Evolutionary conservation across 2,329 filamentous ascomycete species (phyloP).

Genomic region (Bisporella sp.): DNA sequence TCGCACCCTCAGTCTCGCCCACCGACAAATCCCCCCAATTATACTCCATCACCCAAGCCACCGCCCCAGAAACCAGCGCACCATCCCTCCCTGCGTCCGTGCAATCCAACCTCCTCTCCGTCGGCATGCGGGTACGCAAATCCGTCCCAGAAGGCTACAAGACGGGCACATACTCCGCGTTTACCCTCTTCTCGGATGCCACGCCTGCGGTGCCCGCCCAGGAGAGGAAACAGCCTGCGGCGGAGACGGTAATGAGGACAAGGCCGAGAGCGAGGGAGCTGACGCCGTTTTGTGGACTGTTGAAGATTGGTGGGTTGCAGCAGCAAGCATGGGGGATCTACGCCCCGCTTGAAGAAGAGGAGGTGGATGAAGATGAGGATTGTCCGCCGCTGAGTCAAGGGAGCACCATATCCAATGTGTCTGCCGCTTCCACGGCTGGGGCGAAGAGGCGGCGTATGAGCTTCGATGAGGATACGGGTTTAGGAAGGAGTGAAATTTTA

Average conservation of each 20-base stretch:
- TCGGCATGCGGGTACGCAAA: conserved; percentile 93
- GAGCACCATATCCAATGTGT: conserved; percentile 12
- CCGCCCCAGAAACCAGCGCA: conserved; percentile 7
- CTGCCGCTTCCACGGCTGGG: conserved; percentile 3
- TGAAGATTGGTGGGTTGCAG: conserved; percentile 63
- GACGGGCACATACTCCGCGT: conserved; percentile 50
- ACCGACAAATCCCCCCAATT: conserved; percentile 19
- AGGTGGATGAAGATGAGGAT: conserved; percentile 24
- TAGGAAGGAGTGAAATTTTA: not conserved
- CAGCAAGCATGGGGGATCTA: conserved; percentile 34
- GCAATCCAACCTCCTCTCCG: conserved; percentile 78
- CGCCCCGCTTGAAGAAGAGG: conserved; percentile 27
- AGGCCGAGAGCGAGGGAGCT: conserved; percentile 48
- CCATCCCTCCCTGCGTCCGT: conserved; percentile 41
- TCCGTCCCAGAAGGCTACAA: conserved; percentile 92
- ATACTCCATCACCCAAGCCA: conserved; percentile 28
- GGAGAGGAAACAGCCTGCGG: conserved; percentile 19
- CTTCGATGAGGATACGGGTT: conserved; percentile 18
- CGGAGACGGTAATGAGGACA: conserved; percentile 6
- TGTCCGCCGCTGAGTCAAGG: conserved; percentile 22
- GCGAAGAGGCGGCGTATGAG: conserved; percentile 20
- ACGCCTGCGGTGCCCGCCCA: conserved; percentile 10
- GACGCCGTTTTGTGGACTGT: conserved; percentile 72
- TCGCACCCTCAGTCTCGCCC: conserved; percentile 28
- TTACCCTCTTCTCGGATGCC: conserved; percentile 43